These are phyloP conservation scores for Fusarium coffeatum DNA, from an alignment of 2,329 filamentous ascomycete species.

Conservation along the genomic window DNA sequence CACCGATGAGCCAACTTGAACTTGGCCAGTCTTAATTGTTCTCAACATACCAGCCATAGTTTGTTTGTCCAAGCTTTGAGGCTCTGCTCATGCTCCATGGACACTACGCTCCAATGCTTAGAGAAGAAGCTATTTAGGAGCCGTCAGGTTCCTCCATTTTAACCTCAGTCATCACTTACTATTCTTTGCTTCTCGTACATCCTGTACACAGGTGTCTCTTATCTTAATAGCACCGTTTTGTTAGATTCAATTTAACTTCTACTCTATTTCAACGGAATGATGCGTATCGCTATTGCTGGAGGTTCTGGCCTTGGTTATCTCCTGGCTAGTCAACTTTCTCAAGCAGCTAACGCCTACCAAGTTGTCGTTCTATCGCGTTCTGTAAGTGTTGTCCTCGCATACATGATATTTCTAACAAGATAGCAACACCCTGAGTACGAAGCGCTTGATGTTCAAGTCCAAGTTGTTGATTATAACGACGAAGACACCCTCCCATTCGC, in stretches of 20 bases:
- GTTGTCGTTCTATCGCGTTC: constrained; percentile 76
- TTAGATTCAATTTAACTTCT: not conserved
- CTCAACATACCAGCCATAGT: constrained; percentile 4
- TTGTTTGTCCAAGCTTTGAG: constrained; percentile 28
- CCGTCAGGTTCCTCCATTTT: constrained; percentile 16
- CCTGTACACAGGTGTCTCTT: not conserved
- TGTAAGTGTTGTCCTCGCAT: constrained; percentile 34
- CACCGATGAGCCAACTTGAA: constrained; percentile 24
- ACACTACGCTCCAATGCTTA: constrained; percentile 15
- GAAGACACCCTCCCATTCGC: constrained; percentile 69
- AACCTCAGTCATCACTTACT: constrained; percentile 27
- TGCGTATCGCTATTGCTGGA: constrained; percentile 63
- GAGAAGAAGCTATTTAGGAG: constrained; percentile 38
- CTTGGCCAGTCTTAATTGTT: constrained; percentile 4
- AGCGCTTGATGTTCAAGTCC: constrained; percentile 71
- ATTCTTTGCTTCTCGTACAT: not conserved
- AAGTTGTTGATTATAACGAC: constrained; percentile 74
- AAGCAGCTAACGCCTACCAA: constrained; percentile 69
- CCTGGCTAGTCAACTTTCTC: constrained; percentile 66
- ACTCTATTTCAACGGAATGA: constrained; percentile 49
- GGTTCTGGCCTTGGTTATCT: constrained; percentile 59
- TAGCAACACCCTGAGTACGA: constrained; percentile 67
- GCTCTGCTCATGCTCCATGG: constrained; percentile 30
- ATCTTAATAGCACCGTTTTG: not conserved
- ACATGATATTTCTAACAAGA: constrained; percentile 32